Evolutionary conservation across 192 early-diverging fungal genomes (phyloP), one percentile per base, ranked within the genome.

Genomic region (Entomortierella chlamydospora): DNA sequence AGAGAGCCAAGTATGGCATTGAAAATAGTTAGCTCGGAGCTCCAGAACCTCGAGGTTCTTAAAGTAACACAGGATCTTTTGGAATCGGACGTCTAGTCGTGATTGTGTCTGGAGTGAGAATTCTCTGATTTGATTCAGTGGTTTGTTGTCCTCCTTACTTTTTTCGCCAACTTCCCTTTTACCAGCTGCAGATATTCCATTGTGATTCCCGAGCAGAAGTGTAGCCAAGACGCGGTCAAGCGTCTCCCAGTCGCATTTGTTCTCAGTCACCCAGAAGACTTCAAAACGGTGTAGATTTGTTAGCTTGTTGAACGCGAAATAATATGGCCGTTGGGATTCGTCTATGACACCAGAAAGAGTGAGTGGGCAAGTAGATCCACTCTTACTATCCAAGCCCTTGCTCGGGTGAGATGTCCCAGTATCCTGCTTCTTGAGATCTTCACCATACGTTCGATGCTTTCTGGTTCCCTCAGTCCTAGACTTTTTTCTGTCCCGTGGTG

Each of bases 231-330:
- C 69, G 13, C 69, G 37, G 15, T 41, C 52, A 33, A 71, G 69
- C 0, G 69, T 71, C 37, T 71, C 52, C 69, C 69, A 71, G 31
- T 62, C 69, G 31, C 52, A 71, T 0, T 11, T 0, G 42, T 71
- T 71, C 15, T 61, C 41, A n/a, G 37, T 62, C 15, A 71, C n/a
- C 18, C 29, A 15, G 25, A 30, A 71, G 5, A 71, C 50, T 34
- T 71, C 69, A 12, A 71, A 18, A 7, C 60, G 69, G 11, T 52
- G 37, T 55, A 71, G 30, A 10, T 71, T 53, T 8, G 60, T 62
- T 22, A 71, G 53, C 25, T 71, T 71, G 29, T 71, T 54, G 49
- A 61, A 56, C 0, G 58, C 62, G 60, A 71, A 62, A 25, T 59
- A 71, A 45, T 71, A 71, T 8, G 69, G 69, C 20, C 51, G 49